Base-by-base conservation (phyloP, 2,329 filamentous ascomycete genomes). In the Atkinsonella hypoxylon region DNA sequence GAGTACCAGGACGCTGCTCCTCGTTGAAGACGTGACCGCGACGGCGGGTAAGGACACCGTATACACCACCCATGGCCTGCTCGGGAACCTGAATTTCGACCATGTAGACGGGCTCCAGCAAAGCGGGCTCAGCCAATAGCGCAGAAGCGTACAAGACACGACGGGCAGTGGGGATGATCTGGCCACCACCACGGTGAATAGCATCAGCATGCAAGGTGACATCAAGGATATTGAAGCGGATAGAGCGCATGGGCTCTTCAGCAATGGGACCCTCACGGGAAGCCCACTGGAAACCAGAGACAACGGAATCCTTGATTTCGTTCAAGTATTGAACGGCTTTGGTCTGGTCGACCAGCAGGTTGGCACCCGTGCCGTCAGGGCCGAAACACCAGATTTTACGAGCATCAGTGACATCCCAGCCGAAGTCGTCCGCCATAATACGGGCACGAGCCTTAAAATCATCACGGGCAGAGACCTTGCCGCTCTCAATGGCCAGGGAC, bases 311-410 rank as follows among this genome's bases (percentile, higher is more conserved):
- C 87, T 98, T 98, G 84, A 98, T 98, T 87, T 98, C 93, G 79
- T 89, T 93, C 68, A 98, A 82, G 85, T 97, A 98, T 81, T 98
- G 93, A 61, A 98, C 93, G 64, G 93, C 93, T 88, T 97, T 98
- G 81, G 91, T 96, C 85, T 97, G 93, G 77, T 98, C 93, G 68
- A 98, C 84, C 64, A 98, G 79, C 81, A 98, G 78, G 84, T 98
- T 98, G 82, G 93, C 85, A 73, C 93, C 93, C 68, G 79, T 93
- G 71, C 89, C 95, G 74, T 98, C 93, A 65, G 93, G 93, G 75
- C 93, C 93, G 77, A 98, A 98, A 72, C 88, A 94, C 93, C 93
- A 98, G 74, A 98, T 98, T 89, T 98, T 98, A 78, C 94, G 89
- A 75, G 93, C 93, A 74, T 98, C 93, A 65, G 93, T 98, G 68